Conservation (phyloP, 2,329 filamentous ascomycete species). For the Paracoccidioides lutzii region DNA sequence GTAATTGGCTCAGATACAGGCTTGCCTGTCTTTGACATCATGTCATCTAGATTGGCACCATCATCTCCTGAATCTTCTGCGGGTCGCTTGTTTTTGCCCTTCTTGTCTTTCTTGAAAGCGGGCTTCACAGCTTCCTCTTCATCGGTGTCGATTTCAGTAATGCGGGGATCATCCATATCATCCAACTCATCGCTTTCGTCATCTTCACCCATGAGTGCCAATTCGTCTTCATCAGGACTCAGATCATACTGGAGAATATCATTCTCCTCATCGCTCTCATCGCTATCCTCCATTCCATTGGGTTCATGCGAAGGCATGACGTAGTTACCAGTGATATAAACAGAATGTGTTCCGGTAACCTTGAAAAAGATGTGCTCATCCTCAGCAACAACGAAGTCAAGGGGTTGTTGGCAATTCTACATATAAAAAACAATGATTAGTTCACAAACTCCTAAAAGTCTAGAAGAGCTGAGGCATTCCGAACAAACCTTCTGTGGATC, state of each 20-base stretch:
- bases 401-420: slow-evolving; percentile 85
- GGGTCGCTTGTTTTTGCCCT: slow-evolving; percentile 75
- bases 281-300: slow-evolving; percentile 16
- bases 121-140: slow-evolving; percentile 55
- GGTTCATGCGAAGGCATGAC: slow-evolving; percentile 53
- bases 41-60: slow-evolving; percentile 55
- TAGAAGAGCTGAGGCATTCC: not conserved
- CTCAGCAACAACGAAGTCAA: slow-evolving; percentile 84
- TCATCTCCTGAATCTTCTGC: slow-evolving; percentile 57
- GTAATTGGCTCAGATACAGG: slow-evolving; percentile 31
- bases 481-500: slow-evolving; percentile 72
- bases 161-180: slow-evolving; percentile 61
- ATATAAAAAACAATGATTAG: slow-evolving; percentile 5
- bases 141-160: slow-evolving; percentile 71
- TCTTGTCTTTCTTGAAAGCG: slow-evolving; percentile 34
- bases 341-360: slow-evolving; percentile 74
- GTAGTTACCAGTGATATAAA: slow-evolving; percentile 95
- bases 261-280: slow-evolving; percentile 50
- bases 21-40: slow-evolving; percentile 63
- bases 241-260: slow-evolving; percentile 50
- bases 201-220: slow-evolving; percentile 43
- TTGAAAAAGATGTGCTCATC: slow-evolving; percentile 86
- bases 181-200: slow-evolving; percentile 67
- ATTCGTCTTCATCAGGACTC: slow-evolving; percentile 65
- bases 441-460: not conserved